Conservation (phyloP, 2,329 filamentous ascomycete genomes). For the Diaporthe batatas region DNA sequence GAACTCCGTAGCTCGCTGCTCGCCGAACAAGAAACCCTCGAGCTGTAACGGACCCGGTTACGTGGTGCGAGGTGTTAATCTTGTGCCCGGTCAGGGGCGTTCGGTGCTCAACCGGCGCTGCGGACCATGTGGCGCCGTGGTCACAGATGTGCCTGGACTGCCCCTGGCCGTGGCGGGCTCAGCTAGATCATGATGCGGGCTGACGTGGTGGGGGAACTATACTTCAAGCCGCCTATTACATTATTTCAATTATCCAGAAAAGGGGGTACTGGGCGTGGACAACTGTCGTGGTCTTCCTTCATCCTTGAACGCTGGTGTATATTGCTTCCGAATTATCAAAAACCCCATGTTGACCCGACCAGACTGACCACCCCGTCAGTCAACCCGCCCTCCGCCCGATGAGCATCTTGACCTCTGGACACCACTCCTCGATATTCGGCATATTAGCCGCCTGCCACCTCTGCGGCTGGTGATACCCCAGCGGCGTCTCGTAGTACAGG, state of each 20-base stretch:
- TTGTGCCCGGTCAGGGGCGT: not conserved
- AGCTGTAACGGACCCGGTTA: slow-evolving; percentile 15
- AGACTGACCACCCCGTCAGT: not conserved
- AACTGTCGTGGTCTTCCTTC: not conserved
- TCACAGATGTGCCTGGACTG: slow-evolving; percentile 9
- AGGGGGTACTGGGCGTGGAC: not conserved
- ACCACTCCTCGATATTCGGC: slow-evolving; percentile 40
- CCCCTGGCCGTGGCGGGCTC: not conserved
- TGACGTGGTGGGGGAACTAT: not conserved
- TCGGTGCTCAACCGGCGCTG: not conserved
- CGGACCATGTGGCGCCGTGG: not conserved
- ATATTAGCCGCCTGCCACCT: slow-evolving; percentile 41
- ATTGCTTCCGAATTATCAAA: not conserved
- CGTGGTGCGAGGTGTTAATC: slow-evolving; percentile 15
- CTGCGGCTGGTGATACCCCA: slow-evolving; percentile 48
- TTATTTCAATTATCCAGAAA: not conserved
- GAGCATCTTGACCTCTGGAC: slow-evolving; percentile 42
- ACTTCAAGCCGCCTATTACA: not conserved
- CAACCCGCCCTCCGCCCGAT: slow-evolving; percentile 40
- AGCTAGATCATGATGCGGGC: not conserved
- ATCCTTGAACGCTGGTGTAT: not conserved
- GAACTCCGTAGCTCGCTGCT: not conserved
- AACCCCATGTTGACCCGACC: not conserved
- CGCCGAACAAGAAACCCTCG: not conserved
- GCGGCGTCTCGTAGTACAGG: slow-evolving; percentile 47